Evolutionary conservation across 768 basidiomycete species (phyloP).

Genomic region (Hygrophorus pudorinus): DNA sequence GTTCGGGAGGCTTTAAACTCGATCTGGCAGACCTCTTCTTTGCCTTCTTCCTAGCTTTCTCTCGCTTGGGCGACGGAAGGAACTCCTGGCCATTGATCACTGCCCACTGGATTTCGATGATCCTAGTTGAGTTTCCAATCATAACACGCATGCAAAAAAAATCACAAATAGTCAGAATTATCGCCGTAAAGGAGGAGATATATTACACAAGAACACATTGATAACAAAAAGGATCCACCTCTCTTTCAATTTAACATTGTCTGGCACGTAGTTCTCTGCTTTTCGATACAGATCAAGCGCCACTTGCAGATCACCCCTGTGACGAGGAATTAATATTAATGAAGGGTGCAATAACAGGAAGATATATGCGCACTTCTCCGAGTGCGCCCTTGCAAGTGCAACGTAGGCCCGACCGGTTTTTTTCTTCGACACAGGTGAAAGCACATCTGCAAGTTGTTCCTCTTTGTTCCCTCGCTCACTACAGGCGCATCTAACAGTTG

Average conservation of each 20-base stretch:
- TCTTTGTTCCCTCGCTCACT: constrained; percentile 60
- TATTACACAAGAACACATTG: constrained; percentile 50
- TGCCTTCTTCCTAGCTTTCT: constrained; percentile 19
- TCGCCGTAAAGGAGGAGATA: constrained; percentile 11
- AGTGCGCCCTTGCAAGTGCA: constrained; percentile 71
- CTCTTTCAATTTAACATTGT: constrained; percentile 77
- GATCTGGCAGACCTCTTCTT: constrained; percentile 5
- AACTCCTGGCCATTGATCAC: constrained; percentile 53
- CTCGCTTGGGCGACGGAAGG: constrained; percentile 46
- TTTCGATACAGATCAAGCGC: constrained; percentile 78
- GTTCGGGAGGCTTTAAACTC: constrained; percentile 12
- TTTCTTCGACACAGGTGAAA: constrained; percentile 70
- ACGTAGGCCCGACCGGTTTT: constrained; percentile 78
- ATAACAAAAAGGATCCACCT: constrained; percentile 75
- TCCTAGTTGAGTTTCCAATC: constrained; percentile 29
- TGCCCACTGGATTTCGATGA: constrained; percentile 76
- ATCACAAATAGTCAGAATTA: constrained; percentile 15
- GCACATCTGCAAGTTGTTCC: constrained; percentile 44
- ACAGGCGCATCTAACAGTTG: constrained; percentile 4
- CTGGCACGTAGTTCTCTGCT: constrained; percentile 76
- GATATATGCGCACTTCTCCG: constrained; percentile 52
- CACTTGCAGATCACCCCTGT: constrained; percentile 68
- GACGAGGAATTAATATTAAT: constrained; percentile 4
- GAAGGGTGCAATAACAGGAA: not conserved
- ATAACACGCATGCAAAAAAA: constrained; percentile 12